Base-by-base conservation (phyloP, 169 alveolate species). In the Cyclospora cayetanensis region DNA sequence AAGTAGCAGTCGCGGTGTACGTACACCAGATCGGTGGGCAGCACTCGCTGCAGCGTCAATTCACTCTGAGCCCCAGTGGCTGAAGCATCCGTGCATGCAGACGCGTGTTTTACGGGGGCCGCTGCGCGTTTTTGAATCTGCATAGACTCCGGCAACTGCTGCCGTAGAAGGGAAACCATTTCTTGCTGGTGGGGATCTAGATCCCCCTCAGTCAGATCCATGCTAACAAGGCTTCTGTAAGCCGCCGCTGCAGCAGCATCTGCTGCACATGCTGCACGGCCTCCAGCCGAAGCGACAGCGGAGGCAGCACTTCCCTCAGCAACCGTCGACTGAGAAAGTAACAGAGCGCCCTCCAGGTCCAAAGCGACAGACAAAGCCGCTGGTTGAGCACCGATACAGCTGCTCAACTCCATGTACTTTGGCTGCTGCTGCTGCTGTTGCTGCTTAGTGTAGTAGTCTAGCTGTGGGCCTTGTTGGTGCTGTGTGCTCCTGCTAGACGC, bases 231-330 rank as follows among this genome's bases (percentile, higher is more conserved):
- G 84, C 60, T 72, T 18, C 34, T 72, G 39, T 39, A 72, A 4
- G 84, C 84, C 41, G 60, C 84, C 41, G 35, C 84, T 35, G 84
- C 84, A 39, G 84, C 84, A 25, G 84, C 84, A 37, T 72, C 60
- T 18, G 37, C 84, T 4, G 84, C 84, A 25, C 63, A 39, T n/a
- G 84, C 84, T 72, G 84, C 84, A 22, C 84, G 84, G 9, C 63
- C 84, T 60, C 41, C 84, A 2, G 84, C 84, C 37, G 60, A 34
- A 18, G 84, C 84, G 41, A 60, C 84, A 35, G 82, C 82, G 22
- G 80, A 25, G 9, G 80, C 80, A 29, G 80, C 80, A 5, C 41
- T 39, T 1, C 52, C 79, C 31, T 41, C 11, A 39, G 60, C 60
- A 5, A 52, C 84, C 41, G 35, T 37, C 0, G 84, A 39, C 42